These are phyloP conservation scores for Arachis hypogaea DNA, from an alignment of 306 rosid species.

Conservation along the genomic window DNA sequence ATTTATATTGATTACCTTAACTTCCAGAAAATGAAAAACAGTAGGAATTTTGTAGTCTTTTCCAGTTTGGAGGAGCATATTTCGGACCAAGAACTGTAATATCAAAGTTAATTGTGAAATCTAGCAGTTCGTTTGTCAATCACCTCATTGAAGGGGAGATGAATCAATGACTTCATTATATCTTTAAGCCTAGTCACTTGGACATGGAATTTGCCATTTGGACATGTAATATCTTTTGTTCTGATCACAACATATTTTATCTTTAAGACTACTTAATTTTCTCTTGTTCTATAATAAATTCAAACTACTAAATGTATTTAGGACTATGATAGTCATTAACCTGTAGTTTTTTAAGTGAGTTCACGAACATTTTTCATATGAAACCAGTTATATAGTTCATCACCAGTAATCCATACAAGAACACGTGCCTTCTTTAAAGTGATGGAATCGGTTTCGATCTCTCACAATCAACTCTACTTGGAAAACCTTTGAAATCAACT, in stretches of 20 bases:
- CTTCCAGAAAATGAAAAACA: conserved; percentile 21
- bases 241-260: neutral
- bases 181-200: neutral
- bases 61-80: conserved; percentile 28
- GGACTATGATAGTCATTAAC: neutral
- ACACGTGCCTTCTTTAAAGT: conserved; percentile 47
- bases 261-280: neutral
- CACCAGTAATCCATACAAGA: conserved; percentile 55
- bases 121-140: conserved; percentile 13
- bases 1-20: conserved; percentile 26
- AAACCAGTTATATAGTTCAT: neutral
- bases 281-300: neutral
- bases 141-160: conserved; percentile 1
- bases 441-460: conserved; percentile 55
- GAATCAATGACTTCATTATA: neutral
- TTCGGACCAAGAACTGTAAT: conserved; percentile 32
- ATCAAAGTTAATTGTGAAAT: conserved; percentile 16
- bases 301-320: neutral
- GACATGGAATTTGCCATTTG: conserved; percentile 4
- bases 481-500: conserved; percentile 46
- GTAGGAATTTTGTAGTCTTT: conserved; percentile 9
- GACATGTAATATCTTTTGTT: neutral
- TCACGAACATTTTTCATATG: neutral
- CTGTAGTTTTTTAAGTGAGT: neutral
- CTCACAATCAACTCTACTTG: conserved; percentile 52